phyloP scores from a whole-genome alignment of 768 basidiomycete genomes.

The Punctularia strigosozonata region DNA sequence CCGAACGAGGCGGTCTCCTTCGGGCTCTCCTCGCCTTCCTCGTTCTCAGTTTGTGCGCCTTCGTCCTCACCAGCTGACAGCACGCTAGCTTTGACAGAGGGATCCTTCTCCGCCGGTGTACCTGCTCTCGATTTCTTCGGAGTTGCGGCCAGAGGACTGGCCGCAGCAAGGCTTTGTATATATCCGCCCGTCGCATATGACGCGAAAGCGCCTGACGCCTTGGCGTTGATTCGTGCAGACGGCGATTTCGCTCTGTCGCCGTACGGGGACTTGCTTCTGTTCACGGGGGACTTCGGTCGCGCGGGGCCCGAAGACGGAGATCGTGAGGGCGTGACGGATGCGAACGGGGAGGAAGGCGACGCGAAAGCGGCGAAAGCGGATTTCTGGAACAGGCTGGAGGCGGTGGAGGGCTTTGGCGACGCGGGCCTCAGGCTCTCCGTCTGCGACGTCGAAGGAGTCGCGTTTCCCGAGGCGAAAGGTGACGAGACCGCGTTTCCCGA shows the following conservation, averaged over 20 bases:
- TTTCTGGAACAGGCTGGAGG: conserved; percentile 12
- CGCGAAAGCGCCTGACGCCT: conserved; percentile 44
- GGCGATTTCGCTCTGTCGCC: no score
- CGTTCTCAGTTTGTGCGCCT: conserved; percentile 23
- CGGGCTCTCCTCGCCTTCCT: conserved; percentile 32
- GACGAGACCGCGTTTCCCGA: conserved; percentile 10
- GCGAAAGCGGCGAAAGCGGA: conserved; percentile 49
- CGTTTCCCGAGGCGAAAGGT: conserved; percentile 1
- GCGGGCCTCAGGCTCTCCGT: conserved; percentile 7
- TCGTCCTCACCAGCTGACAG: conserved; percentile 18
- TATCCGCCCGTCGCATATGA: conserved; percentile 41
- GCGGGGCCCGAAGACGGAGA: conserved; percentile 25
- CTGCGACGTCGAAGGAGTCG: conserved; percentile 8
- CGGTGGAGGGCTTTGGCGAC: not conserved
- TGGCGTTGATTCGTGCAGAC: conserved; percentile 11
- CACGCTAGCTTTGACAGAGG: not conserved
- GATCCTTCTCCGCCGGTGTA: conserved; percentile 21
- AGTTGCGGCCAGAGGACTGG: conserved; percentile 39
- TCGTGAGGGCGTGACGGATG: conserved; percentile 33
- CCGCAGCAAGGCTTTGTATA: no score
- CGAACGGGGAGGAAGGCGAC: conserved; percentile 38
- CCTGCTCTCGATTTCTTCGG: conserved; percentile 44
- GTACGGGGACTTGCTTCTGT: conserved; percentile 44
- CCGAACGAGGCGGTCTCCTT: conserved; percentile 14
- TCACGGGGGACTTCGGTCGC: conserved; percentile 10